Conservation (phyloP, 2,329 filamentous ascomycete species). For the Hypoxylon sp. region DNA sequence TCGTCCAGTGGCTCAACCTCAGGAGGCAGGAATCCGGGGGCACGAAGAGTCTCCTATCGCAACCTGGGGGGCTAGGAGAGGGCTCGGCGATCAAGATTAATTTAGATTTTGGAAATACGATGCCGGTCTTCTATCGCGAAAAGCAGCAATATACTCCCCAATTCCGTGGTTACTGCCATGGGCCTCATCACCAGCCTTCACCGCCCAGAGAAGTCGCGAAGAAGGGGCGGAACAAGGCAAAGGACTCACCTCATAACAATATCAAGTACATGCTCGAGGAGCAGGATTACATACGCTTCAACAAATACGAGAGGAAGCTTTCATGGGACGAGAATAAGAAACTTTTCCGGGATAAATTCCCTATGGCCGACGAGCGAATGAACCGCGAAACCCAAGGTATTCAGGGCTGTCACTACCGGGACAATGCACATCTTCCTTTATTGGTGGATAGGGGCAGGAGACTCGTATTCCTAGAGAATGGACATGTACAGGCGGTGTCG, state of each 20-base stretch:
- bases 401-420: slow-evolving; percentile 53
- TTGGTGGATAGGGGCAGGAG: slow-evolving; percentile 40
- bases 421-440: slow-evolving; percentile 50
- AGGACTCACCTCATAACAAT: slow-evolving; percentile 48
- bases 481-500: slow-evolving; percentile 44
- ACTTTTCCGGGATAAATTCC: slow-evolving; percentile 47
- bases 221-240: slow-evolving; percentile 23
- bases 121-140: slow-evolving; percentile 30
- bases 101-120: slow-evolving; percentile 3
- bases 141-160: slow-evolving; percentile 29
- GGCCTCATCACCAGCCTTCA: slow-evolving; percentile 12
- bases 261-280: slow-evolving; percentile 53
- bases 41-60: slow-evolving; percentile 39
- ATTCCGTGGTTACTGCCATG: background rate
- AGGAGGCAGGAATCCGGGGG: slow-evolving; percentile 38
- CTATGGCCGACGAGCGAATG: slow-evolving; percentile 33
- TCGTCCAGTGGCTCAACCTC: slow-evolving; percentile 48
- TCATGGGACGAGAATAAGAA: slow-evolving; percentile 46
- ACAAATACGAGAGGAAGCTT: slow-evolving; percentile 47
- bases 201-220: slow-evolving; percentile 17
- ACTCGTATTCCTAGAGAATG: slow-evolving; percentile 49
- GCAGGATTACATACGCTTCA: slow-evolving; percentile 52
- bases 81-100: slow-evolving; percentile 9
- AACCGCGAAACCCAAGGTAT: slow-evolving; percentile 49
- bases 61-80: slow-evolving; percentile 26